Evolutionary conservation across 495 filamentous ascomycete species (phyloP).

Genomic region (Neohortaea acidophila): DNA sequence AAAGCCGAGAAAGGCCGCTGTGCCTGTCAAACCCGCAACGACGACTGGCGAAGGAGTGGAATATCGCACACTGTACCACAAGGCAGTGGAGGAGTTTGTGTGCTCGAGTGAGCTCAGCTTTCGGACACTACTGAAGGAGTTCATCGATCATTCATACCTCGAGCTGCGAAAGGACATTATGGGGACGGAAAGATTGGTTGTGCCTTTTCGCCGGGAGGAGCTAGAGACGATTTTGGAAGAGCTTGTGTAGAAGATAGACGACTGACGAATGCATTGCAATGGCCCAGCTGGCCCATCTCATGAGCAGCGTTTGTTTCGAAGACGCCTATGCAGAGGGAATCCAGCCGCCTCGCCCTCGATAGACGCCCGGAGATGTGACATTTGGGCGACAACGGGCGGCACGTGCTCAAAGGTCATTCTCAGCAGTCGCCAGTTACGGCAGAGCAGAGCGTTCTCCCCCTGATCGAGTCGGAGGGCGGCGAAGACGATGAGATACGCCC

Average conservation of each 20-base stretch:
- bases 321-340: too few species aligned
- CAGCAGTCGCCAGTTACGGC: too few species aligned
- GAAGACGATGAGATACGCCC: too few species aligned
- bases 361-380: too few species aligned
- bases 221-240: constrained; percentile 83
- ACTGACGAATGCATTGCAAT: too few species aligned
- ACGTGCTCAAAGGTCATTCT: too few species aligned
- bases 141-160: constrained; percentile 96
- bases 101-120: constrained; percentile 94
- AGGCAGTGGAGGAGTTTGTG: constrained; percentile 90
- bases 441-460: too few species aligned
- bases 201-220: constrained; percentile 78
- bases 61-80: constrained; percentile 81
- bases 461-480: too few species aligned
- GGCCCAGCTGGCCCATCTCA: too few species aligned
- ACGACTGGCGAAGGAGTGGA: constrained; percentile 49
- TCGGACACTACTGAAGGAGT: constrained; percentile 83
- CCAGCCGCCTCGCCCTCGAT: too few species aligned
- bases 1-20: constrained; percentile 14
- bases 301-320: too few species aligned
- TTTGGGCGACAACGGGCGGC: too few species aligned
- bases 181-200: constrained; percentile 69
- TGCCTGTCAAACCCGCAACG: constrained; percentile 8
- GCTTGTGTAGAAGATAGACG: constrained; percentile 10
- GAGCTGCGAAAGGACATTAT: constrained; percentile 68